Percentiles rank a stretch among this genome's conserved stretches.
Evolutionary conservation across 164 flowering plant species (phyloP).

Genomic region (Vitis vinifera): ASM3070453v1 NC_081820.1:24497501-24498000

Average conservation of each 20-base stretch:
- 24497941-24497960: too few species aligned
- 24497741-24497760: conserved; percentile 84
- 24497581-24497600: conserved; percentile 17
- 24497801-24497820: not conserved
- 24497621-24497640: conserved; percentile 75
- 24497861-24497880: not conserved
- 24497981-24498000: too few species aligned
- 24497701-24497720: conserved; percentile 86
- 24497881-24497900: too few species aligned
- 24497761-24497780: conserved; percentile 56
- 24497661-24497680: conserved; percentile 98
- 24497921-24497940: too few species aligned
- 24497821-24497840: not conserved
- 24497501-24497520: not conserved
- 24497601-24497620: conserved; percentile 81
- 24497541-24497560: conserved; percentile 9
- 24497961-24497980: too few species aligned
- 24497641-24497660: conserved; percentile 81
- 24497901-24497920: too few species aligned
- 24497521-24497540: not conserved
- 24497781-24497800: not conserved
- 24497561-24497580: not conserved
- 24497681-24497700: conserved; percentile 92
- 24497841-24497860: not conserved
- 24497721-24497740: conserved; percentile 99